Conservation (phyloP, 352 stramenopile species). For the Aphanomyces invadans region DNA sequence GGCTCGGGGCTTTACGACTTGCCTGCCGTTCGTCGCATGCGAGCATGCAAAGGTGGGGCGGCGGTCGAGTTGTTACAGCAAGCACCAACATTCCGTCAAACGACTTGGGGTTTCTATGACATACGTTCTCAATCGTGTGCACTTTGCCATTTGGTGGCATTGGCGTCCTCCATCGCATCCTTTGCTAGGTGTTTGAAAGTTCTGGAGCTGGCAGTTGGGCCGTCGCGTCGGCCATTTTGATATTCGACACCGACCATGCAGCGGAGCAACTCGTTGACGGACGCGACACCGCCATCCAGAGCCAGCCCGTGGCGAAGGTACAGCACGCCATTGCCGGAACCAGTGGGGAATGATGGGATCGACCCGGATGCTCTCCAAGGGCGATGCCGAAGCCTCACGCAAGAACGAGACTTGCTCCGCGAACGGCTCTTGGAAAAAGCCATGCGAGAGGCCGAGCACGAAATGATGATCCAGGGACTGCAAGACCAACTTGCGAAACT, state of each 20-base stretch:
- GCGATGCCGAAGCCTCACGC: constrained; percentile 4
- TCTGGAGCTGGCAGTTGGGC: no score
- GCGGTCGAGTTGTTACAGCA: no score
- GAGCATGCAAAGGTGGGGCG: no score
- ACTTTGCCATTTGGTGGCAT: no score
- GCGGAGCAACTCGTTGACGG: not conserved
- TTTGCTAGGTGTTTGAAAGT: no score
- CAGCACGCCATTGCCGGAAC: not conserved
- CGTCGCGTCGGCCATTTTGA: no score
- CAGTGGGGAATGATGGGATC: not conserved
- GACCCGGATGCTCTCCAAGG: not conserved
- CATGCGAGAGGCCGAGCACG: not conserved
- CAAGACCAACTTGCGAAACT: not conserved
- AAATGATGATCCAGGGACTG: not conserved
- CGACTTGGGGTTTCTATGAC: no score
- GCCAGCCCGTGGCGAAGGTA: not conserved
- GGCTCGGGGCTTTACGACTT: no score
- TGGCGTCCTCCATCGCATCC: no score
- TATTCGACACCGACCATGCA: not conserved
- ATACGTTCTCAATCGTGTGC: no score
- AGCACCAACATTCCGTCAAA: no score
- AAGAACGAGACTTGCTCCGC: not conserved
- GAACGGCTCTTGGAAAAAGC: not conserved
- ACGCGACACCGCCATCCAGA: not conserved
- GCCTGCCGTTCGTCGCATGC: no score